A percentile compares a stretch with the other conserved stretches of the same genome.
phyloP scores from a whole-genome alignment of 176 grass and related monocot genomes.

The Zoysia pacifica region DNA sequence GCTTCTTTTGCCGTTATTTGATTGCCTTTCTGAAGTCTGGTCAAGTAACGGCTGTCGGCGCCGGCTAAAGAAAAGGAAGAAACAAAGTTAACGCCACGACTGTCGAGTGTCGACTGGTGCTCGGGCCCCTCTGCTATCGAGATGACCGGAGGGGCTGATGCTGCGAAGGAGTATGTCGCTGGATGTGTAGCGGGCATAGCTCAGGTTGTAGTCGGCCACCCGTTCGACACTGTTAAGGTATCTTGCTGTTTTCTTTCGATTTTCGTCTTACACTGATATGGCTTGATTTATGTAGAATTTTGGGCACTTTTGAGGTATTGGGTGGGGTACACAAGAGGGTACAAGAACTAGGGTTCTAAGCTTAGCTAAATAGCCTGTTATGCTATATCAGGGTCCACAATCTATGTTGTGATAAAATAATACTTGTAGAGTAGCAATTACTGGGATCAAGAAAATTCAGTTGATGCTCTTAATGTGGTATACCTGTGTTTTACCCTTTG shows the following conservation, averaged over 20 bases:
- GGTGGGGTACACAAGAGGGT: background rate
- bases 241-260: background rate
- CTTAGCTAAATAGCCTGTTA: too few relatives aligned
- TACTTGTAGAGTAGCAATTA: background rate
- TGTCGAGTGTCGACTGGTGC: background rate
- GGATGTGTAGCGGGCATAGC: slow-evolving; percentile 63
- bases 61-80: background rate
- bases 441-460: background rate
- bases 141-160: slow-evolving; percentile 43
- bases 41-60: background rate
- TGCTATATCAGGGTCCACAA: background rate
- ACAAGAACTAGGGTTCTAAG: background rate
- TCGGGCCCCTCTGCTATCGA: background rate
- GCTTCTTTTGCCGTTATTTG: background rate
- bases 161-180: slow-evolving; percentile 62
- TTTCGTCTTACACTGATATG: background rate
- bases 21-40: background rate
- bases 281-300: background rate
- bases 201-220: slow-evolving; percentile 67
- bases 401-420: background rate
- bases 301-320: background rate
- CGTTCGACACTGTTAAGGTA: slow-evolving; percentile 84
- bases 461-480: background rate
- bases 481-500: background rate
- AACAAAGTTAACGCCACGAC: background rate